Percentiles rank a stretch among this genome's conserved stretches.
These are phyloP conservation scores for Hypericum androsaemum DNA, from an alignment of 345 rosid genomes.

Conservation along the genomic window DNA sequence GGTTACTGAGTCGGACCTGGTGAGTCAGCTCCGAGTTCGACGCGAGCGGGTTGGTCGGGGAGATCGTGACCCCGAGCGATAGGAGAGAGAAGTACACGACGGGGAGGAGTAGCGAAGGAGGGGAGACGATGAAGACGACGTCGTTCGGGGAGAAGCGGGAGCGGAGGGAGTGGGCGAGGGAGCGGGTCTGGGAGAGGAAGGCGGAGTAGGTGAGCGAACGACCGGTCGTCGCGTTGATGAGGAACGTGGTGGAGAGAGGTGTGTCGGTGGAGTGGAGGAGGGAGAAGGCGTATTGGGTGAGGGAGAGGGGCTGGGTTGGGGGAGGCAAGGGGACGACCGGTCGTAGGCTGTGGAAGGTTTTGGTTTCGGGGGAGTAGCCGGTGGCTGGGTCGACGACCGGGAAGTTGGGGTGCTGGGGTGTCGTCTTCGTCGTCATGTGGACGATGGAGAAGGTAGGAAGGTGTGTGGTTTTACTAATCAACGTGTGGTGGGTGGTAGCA, in stretches of 20 bases:
- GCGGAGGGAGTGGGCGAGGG: slow-evolving; percentile 41
- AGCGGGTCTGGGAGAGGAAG: slow-evolving; percentile 26
- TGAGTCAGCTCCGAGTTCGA: slow-evolving; percentile 52
- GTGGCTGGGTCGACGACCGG: slow-evolving; percentile 23
- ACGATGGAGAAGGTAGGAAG: too few species aligned
- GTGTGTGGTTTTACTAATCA: too few species aligned
- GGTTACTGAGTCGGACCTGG: slow-evolving; percentile 42
- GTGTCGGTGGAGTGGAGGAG: slow-evolving; percentile 30
- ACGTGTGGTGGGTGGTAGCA: too few species aligned
- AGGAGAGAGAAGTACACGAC: slow-evolving; percentile 61
- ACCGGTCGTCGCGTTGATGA: slow-evolving; percentile 39
- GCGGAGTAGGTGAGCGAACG: slow-evolving; percentile 33
- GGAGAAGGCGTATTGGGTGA: slow-evolving; percentile 34
- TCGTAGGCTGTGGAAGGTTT: slow-evolving; percentile 45
- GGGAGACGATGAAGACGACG: slow-evolving; percentile 58
- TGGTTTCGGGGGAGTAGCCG: slow-evolving; percentile 45
- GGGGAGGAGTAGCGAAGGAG: slow-evolving; percentile 53
- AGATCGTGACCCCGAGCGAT: slow-evolving; percentile 55
- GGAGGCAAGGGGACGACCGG: slow-evolving; percentile 43
- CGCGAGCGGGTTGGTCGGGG: slow-evolving; percentile 62
- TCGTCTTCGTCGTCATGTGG: too few species aligned
- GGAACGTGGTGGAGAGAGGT: slow-evolving; percentile 22
- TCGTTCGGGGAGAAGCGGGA: slow-evolving; percentile 33
- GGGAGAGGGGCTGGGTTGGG: slow-evolving; percentile 37
- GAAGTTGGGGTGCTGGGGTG: neutral